Conservation (phyloP, 169 alveolate genomes). For the Plasmodium berghei region DNA sequence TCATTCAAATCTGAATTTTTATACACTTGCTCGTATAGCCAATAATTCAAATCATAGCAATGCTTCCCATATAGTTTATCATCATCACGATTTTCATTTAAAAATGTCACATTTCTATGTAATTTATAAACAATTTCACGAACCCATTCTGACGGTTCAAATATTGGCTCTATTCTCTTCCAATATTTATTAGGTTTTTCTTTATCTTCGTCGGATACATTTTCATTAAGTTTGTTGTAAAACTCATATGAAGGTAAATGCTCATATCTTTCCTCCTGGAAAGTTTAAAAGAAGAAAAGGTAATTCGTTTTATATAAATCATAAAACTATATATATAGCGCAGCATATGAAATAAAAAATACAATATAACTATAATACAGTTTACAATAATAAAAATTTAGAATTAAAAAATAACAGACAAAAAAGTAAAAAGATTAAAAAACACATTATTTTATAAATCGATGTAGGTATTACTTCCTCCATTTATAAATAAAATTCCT, state of each 20-base stretch:
- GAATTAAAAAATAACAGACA: too few relatives aligned
- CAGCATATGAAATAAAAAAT: too few relatives aligned
- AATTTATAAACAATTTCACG: constrained; percentile 45
- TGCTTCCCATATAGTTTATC: constrained; percentile 22
- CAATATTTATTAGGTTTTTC: constrained; percentile 11
- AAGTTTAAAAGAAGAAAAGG: constrained; percentile 1
- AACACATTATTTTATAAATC: too few relatives aligned
- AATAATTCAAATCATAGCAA: constrained; percentile 49
- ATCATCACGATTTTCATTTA: constrained; percentile 20
- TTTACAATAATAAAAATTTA: too few relatives aligned
- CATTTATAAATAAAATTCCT: too few relatives aligned
- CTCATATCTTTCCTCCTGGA: constrained; percentile 20
- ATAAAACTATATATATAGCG: too few relatives aligned
- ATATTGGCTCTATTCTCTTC: constrained; percentile 19
- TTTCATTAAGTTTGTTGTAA: constrained; percentile 21
- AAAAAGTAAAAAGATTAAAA: too few relatives aligned
- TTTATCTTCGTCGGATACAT: constrained; percentile 10
- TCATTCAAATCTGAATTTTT: constrained; percentile 11
- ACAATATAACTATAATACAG: too few relatives aligned
- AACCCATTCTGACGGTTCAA: constrained; percentile 12
- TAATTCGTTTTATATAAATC: background rate
- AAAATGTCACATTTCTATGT: constrained; percentile 6
- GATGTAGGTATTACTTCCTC: too few relatives aligned
- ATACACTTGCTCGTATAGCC: constrained; percentile 48
- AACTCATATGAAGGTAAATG: constrained; percentile 33